phyloP scores from a whole-genome alignment of 228 moss, liverwort and hornwort species.

The Sphagnum magellanicum region DNA sequence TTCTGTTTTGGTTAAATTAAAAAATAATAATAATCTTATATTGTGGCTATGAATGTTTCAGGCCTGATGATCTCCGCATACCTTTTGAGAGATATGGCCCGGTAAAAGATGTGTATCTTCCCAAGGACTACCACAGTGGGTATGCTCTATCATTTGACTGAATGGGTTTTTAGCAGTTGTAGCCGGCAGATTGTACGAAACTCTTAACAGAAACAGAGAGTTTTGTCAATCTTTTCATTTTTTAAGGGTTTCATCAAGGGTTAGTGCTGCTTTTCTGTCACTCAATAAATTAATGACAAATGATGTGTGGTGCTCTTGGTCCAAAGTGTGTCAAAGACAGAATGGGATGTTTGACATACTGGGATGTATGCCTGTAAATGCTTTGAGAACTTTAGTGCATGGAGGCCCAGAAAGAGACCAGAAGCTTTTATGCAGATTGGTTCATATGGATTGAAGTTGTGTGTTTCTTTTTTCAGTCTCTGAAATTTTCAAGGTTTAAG shows the following conservation, averaged over 20 bases:
- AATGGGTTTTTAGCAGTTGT: no score
- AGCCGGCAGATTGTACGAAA: no score
- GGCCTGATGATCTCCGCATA: slow-evolving; percentile 73
- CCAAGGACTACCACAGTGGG: slow-evolving; percentile 78
- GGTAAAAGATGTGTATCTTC: slow-evolving; percentile 79
- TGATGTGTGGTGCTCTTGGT: no score
- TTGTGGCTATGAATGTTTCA: slow-evolving; percentile 10
- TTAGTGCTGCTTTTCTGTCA: no score
- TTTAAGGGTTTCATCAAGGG: no score
- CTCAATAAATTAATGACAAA: no score
- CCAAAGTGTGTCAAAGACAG: no score
- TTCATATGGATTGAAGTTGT: slow-evolving; percentile 2
- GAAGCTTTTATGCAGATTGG: neutral
- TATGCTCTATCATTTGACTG: slow-evolving; percentile 2
- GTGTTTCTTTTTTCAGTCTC: neutral
- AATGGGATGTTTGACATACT: no score
- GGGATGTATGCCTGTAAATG: neutral
- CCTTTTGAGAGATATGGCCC: slow-evolving; percentile 78
- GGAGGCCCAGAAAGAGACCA: neutral
- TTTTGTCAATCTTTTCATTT: no score
- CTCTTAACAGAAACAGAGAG: no score
- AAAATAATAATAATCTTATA: neutral
- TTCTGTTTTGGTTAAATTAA: neutral
- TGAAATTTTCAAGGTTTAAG: neutral
- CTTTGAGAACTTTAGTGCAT: neutral